Evolutionary conservation across 2,329 filamentous ascomycete species (phyloP).

Genomic region (Fusarium citri): DNA sequence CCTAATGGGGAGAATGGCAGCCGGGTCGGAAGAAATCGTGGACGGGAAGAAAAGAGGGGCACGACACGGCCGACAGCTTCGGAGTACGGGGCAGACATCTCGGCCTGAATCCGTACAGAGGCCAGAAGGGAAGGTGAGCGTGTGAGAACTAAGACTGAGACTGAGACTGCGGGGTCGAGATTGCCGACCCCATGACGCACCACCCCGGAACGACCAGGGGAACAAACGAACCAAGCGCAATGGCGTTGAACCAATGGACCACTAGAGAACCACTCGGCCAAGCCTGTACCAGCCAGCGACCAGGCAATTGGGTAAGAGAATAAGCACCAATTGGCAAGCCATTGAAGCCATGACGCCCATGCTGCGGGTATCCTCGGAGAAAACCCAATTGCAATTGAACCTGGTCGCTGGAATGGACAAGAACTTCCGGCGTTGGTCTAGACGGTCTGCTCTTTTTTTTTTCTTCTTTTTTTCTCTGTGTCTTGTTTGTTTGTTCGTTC

Average conservation of each 20-base stretch:
- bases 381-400: constrained; percentile 28
- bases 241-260: constrained; percentile 28
- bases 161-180: constrained; percentile 43
- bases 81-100: constrained; percentile 31
- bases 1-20: constrained; percentile 20
- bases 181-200: constrained; percentile 46
- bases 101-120: constrained; percentile 38
- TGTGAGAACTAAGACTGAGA: constrained; percentile 8
- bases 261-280: constrained; percentile 34
- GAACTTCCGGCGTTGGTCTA: constrained; percentile 30
- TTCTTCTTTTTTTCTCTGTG: background rate
- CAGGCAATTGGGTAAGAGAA: constrained; percentile 47
- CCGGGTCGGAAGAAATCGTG: constrained; percentile 44
- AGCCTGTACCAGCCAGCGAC: constrained; percentile 46
- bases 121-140: constrained; percentile 31
- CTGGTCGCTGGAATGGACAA: constrained; percentile 41
- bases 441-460: constrained; percentile 1
- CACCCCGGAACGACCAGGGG: constrained; percentile 38
- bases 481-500: background rate
- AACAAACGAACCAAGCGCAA: constrained; percentile 36
- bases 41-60: constrained; percentile 39
- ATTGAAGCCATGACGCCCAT: constrained; percentile 40
- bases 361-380: constrained; percentile 46
- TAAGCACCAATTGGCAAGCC: constrained; percentile 45
- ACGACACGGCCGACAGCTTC: constrained; percentile 34